Percentiles rank a stretch among this genome's conserved stretches.
Conservation (phyloP, 1,284 basidiomycete genomes). For the Pseudozyma hubeiensis region DNA sequence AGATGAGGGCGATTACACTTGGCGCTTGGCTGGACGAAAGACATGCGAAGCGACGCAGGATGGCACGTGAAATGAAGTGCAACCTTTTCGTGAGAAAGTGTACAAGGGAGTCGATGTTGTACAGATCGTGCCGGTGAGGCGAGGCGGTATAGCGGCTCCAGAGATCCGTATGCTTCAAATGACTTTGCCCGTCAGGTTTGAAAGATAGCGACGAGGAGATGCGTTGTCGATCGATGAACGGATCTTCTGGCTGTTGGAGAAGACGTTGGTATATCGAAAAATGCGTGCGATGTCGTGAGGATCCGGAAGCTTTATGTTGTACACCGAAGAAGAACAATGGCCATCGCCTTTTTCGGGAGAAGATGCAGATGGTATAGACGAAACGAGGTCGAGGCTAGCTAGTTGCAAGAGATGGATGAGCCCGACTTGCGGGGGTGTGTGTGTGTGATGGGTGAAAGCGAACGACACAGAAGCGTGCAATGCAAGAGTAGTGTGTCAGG, state of each 20-base stretch:
- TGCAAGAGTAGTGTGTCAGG: neutral
- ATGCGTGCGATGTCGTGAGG: conserved; percentile 6
- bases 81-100: conserved; percentile 4
- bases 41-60: neutral
- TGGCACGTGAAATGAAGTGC: conserved; percentile 5
- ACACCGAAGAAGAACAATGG: conserved; percentile 8
- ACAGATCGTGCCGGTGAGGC: neutral
- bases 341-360: neutral
- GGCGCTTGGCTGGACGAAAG: conserved; percentile 1
- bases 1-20: neutral
- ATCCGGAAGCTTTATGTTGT: conserved; percentile 10
- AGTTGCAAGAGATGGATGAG: neutral
- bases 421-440: neutral
- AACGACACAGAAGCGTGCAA: neutral
- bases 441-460: neutral
- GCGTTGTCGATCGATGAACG: neutral
- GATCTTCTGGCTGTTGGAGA: too few relatives aligned
- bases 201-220: neutral
- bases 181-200: neutral
- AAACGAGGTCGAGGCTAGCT: neutral
- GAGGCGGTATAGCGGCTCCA: neutral
- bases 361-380: conserved; percentile 16
- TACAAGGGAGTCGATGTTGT: neutral
- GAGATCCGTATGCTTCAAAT: too few relatives aligned
- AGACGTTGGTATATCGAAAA: conserved; percentile 6